Evolutionary conservation across 2,329 filamentous ascomycete genomes (phyloP), one percentile per base, ranked within the genome.

Genomic region (Botrytis byssoidea): DNA sequence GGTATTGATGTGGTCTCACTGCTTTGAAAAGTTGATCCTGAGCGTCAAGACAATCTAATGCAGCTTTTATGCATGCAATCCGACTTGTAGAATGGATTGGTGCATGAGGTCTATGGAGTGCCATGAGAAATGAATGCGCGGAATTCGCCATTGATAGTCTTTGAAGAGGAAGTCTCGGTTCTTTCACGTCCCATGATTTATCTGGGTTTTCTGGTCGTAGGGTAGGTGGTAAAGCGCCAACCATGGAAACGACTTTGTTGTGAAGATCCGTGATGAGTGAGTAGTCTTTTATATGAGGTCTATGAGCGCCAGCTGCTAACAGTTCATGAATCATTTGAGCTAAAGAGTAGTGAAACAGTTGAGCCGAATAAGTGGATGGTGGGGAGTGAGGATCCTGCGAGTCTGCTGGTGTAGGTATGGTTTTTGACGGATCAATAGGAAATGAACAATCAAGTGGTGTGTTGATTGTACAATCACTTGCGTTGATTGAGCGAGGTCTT

Each of bases 401-500:
- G 12, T 29, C 4, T 64, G 25, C 25, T 9, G 37, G 25, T 2
- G 71, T 64, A 6, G 73, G 73, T 68, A 70, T 37, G 32, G 66
- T 66, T 16, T 37, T 72, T 16, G 61, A 60, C 5, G 70, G 74
- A 32, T 75, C 66, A n/a, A 51, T 40, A 29, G 73, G 70, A 14
- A 75, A 66, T 35, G 60, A 67, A 42, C 65, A 73, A 35, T 75
- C 74, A 14, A 73, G 65, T 44, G 74, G 74, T 37, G 67, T 32
- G 25, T 66, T 42, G 29, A 73, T 64, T 37, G 69, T 67, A 60
- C 74, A 75, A 37, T 75, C 74, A 44, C 66, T 60, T 29, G 71
- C 66, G 65, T 75, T 75, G 6, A 75, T 74, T n/a, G 70, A 63
- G 37, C 73, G 37, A 51, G 74, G 74, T 35, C 73, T 67, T 25